Evolutionary conservation across 179 eudicot genomes (phyloP).

Genomic region (Camellia oleifera): DNA sequence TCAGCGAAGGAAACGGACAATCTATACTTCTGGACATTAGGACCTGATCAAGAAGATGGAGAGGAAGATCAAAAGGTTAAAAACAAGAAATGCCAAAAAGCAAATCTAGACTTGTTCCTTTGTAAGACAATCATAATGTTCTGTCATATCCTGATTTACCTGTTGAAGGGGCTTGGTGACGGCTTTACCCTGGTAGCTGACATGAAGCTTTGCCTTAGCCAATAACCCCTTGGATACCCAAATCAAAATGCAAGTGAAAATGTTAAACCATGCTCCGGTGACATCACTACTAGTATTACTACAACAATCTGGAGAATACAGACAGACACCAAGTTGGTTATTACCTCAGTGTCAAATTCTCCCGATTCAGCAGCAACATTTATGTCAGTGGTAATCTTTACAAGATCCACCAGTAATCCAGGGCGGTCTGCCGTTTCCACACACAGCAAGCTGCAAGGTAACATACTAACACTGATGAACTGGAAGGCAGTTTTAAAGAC

Average conservation of each 20-base stretch:
- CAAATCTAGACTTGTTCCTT: neutral
- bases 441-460: constrained; percentile 67
- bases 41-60: too few species aligned
- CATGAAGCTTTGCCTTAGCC: constrained; percentile 97
- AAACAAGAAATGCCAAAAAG: too few species aligned
- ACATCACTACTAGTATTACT: neutral
- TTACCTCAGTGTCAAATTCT: constrained; percentile 96
- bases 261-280: neutral
- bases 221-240: constrained; percentile 57
- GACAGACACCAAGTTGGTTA: neutral
- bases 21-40: too few species aligned
- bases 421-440: constrained; percentile 92
- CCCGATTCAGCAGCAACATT: constrained; percentile 83
- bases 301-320: neutral
- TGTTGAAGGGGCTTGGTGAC: constrained; percentile 83
- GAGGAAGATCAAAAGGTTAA: too few species aligned
- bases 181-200: constrained; percentile 74
- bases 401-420: constrained; percentile 93
- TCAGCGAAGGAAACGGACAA: too few species aligned
- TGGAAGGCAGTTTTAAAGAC: neutral
- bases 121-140: neutral
- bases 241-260: constrained; percentile 5
- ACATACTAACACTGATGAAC: neutral
- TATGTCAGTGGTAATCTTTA: constrained; percentile 70
- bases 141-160: constrained; percentile 37